Base-by-base conservation (phyloP, 2,329 filamentous ascomycete species). In the Lojkania enalia region DNA sequence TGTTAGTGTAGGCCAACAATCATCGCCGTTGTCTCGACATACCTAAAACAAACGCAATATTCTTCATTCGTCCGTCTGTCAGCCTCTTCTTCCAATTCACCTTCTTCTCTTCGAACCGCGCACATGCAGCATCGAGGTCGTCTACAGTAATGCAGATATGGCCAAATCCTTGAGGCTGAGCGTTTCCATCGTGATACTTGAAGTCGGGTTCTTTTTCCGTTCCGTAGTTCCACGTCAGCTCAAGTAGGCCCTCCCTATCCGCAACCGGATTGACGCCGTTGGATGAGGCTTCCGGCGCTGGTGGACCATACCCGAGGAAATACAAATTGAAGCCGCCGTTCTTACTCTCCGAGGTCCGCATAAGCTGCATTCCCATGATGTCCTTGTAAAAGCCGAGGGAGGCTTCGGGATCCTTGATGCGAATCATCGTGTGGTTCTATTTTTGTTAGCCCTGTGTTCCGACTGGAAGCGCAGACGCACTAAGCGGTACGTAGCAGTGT, bases 31-130 rank as follows among this genome's bases (percentile, higher is more conserved):
- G n/a, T n/a, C n/a, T n/a, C 4, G 2, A 32, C 66, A 23, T 58
- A 74, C 72, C 92, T 36, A 96, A 76, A 35, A 97, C 74, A 66
- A 97, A 97, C 0, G 94, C 94, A 42, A 97, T 85, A 54, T 94
- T 89, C 79, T 88, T 92, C 91, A 96, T 96, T 36, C 76, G 70
- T 2, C 92, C 92, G 52, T 97, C 92, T 2, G 89, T 95, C 50
- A 97, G 78, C 54, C 88, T 81, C 84, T 97, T 97, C 83, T 96
- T 96, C 89, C 90, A 99, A 71, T 81, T 85, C 43, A 92, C 87
- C 4, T 86, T 82, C 64, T 88, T 75, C 43, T 84, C 82, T 67
- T 97, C 94, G 58, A 97, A 91, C 12, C 91, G 82, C 64, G 85
- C 74, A 72, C 92, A 96, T 7, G 94, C 91, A 5, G 87, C 86